phyloP scores from a whole-genome alignment of 2,329 filamentous ascomycete species.

The Venturia oleaginea region DNA sequence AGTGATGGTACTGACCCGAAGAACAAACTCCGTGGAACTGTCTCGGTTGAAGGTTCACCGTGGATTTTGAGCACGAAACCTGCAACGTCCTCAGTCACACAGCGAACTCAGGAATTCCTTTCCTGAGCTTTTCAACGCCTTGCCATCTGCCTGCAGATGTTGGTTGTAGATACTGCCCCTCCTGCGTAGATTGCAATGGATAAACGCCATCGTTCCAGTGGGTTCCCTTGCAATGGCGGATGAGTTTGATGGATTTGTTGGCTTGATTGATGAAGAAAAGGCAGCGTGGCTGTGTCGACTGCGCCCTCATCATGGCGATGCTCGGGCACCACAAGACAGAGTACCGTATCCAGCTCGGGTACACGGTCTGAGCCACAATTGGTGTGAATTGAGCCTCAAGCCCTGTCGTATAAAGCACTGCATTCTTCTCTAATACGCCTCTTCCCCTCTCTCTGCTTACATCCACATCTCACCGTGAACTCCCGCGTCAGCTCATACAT shows the following conservation, averaged over 20 bases:
- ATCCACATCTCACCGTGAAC: not conserved
- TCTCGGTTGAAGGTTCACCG: no score
- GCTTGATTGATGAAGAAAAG: not conserved
- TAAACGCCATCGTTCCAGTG: not conserved
- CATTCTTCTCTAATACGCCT: not conserved
- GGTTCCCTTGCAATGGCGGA: not conserved
- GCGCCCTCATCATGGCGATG: not conserved
- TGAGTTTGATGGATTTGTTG: not conserved
- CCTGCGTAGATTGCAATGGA: no score
- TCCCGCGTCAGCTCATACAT: not conserved
- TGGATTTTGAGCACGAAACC: no score
- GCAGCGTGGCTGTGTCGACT: not conserved
- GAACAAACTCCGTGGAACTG: no score
- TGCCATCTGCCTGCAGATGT: no score
- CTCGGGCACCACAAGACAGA: not conserved
- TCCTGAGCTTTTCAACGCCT: no score
- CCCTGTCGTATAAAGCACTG: not conserved
- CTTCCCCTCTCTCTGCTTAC: not conserved
- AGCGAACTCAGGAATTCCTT: no score
- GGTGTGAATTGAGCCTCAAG: not conserved
- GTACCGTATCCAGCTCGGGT: not conserved
- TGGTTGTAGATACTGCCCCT: no score
- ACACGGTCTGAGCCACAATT: slow-evolving; percentile 1
- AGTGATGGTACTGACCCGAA: not conserved
- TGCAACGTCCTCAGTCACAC: no score